These are phyloP conservation scores for Carex pumila DNA, from an alignment of 176 grass and related monocot species.

Conservation along the genomic window DNA sequence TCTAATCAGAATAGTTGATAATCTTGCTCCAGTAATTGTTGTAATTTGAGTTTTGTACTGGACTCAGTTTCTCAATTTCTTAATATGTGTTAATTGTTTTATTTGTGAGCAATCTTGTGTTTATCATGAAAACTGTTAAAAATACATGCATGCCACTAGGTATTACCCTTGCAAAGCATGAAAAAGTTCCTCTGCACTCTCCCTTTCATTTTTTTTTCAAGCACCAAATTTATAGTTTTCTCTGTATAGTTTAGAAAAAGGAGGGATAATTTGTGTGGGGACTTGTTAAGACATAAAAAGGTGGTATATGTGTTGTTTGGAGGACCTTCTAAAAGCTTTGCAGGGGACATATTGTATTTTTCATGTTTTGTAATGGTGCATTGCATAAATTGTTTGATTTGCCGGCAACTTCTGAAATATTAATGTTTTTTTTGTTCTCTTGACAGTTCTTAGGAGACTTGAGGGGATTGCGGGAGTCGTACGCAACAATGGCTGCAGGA, in stretches of 20 bases:
- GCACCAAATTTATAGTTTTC: neutral
- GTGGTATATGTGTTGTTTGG: neutral
- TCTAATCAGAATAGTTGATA: neutral
- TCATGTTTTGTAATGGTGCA: neutral
- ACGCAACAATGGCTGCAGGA: slow-evolving; percentile 68
- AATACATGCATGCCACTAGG: neutral
- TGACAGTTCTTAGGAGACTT: slow-evolving; percentile 85
- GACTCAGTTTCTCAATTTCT: neutral
- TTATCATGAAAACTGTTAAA: neutral
- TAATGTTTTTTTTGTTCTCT: neutral
- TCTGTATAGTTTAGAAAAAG: neutral
- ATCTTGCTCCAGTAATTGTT: neutral
- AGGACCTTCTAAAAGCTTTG: neutral
- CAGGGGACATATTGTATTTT: neutral
- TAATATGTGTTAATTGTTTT: neutral
- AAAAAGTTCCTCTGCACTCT: neutral
- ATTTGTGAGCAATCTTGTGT: neutral
- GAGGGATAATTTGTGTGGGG: neutral
- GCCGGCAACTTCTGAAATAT: neutral
- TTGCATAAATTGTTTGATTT: neutral
- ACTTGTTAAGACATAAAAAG: neutral
- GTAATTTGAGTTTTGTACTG: neutral
- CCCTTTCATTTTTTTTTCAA: neutral
- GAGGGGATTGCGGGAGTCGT: slow-evolving; percentile 82
- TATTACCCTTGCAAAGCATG: neutral